Evolutionary conservation across 2,329 filamentous ascomycete genomes (phyloP).

Genomic region (Botrytis galanthina): DNA sequence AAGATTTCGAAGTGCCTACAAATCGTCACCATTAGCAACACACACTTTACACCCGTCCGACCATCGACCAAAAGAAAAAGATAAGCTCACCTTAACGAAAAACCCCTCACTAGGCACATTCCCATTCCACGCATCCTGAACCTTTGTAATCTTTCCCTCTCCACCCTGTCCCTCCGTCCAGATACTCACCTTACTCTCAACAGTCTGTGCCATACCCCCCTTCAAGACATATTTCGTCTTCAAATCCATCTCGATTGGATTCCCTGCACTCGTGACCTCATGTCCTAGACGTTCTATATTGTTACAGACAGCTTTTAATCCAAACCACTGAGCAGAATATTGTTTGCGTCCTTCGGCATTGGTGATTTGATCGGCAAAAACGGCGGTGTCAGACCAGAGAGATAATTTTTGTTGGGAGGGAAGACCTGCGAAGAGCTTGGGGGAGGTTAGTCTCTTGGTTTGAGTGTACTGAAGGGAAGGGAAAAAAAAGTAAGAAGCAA

Average conservation of each 20-base stretch:
- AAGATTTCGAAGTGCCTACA: slow-evolving; percentile 51
- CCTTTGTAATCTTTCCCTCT: slow-evolving; percentile 46
- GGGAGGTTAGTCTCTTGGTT: background rate
- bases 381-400: slow-evolving; percentile 57
- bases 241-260: slow-evolving; percentile 58
- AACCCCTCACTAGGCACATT: slow-evolving; percentile 47
- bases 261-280: slow-evolving; percentile 52
- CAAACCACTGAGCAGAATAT: slow-evolving; percentile 53
- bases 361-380: slow-evolving; percentile 59
- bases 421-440: slow-evolving; percentile 56
- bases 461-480: no score
- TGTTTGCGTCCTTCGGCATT: slow-evolving; percentile 54
- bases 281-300: slow-evolving; percentile 56
- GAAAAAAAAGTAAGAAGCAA: background rate
- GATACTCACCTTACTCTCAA: slow-evolving; percentile 50
- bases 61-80: slow-evolving; percentile 37
- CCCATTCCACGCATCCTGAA: slow-evolving; percentile 56
- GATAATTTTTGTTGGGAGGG: slow-evolving; percentile 57
- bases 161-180: slow-evolving; percentile 41
- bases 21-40: slow-evolving; percentile 20
- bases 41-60: slow-evolving; percentile 40
- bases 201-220: slow-evolving; percentile 50
- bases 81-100: slow-evolving; percentile 50
- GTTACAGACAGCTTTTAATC: slow-evolving; percentile 55
- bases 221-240: slow-evolving; percentile 54